These are phyloP conservation scores for Aurifilum marmelostoma DNA, from an alignment of 2,329 filamentous ascomycete genomes.

Conservation along the genomic window DNA sequence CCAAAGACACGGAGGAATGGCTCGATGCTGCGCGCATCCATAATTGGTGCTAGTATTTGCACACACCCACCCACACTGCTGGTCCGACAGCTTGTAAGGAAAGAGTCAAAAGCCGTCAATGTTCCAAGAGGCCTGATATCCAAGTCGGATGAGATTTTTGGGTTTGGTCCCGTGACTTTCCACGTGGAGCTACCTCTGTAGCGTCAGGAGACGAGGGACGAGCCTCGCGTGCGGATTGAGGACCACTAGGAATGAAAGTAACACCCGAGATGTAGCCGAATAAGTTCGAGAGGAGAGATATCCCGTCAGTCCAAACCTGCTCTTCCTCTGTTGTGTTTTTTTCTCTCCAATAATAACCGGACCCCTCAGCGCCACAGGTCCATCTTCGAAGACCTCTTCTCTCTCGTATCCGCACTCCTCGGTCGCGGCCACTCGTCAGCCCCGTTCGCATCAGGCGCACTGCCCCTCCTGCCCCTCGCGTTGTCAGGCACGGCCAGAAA, in stretches of 20 bases:
- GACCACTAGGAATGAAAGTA: background rate
- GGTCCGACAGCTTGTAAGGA: background rate
- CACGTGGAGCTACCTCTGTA: background rate
- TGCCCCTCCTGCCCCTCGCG: constrained; percentile 28
- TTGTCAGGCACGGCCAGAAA: constrained; percentile 56
- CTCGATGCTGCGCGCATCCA: background rate
- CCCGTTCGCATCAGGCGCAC: constrained; percentile 29
- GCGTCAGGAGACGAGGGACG: background rate
- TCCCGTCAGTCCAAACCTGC: background rate
- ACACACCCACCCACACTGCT: background rate
- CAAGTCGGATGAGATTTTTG: background rate
- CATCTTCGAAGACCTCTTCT: constrained; percentile 41
- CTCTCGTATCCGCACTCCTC: constrained; percentile 45
- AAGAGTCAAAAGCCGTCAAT: background rate
- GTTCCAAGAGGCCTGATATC: background rate
- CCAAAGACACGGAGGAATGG: background rate
- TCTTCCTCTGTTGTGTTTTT: background rate
- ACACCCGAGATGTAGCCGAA: background rate
- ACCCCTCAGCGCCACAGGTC: constrained; percentile 47
- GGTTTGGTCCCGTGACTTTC: background rate
- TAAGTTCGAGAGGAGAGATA: background rate
- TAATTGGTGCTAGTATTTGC: background rate
- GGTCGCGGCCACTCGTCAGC: constrained; percentile 49
- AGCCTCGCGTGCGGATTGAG: background rate
- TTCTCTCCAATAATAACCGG: background rate